phyloP scores from a whole-genome alignment of 1,139 yeast genomes.

The Yamadazyma diospyri region DNA sequence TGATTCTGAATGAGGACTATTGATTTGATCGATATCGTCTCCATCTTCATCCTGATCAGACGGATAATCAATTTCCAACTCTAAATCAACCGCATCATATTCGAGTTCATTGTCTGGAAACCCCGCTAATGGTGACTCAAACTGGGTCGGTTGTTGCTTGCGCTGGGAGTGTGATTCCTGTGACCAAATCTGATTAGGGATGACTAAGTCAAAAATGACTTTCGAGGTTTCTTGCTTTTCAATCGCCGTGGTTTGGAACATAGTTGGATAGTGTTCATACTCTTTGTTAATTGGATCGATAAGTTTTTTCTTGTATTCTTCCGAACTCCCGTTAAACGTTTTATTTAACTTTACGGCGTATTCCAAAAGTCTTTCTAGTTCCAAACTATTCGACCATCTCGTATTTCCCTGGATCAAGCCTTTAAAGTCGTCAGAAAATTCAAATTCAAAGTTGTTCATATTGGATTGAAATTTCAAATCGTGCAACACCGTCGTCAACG shows the following conservation, averaged over 20 bases:
- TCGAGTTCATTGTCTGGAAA: slow-evolving; percentile 1
- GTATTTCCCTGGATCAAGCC: slow-evolving; percentile 13
- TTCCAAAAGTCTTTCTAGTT: slow-evolving; percentile 27
- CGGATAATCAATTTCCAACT: not conserved
- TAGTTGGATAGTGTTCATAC: slow-evolving; percentile 22
- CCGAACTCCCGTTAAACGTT: slow-evolving; percentile 9
- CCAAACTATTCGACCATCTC: slow-evolving; percentile 32
- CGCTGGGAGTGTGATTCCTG: not conserved
- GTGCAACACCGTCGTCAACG: slow-evolving; percentile 58
- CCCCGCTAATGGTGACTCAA: not conserved
- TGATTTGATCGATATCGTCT: too few species aligned
- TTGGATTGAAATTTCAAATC: slow-evolving; percentile 60
- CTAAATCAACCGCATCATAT: slow-evolving; percentile 8
- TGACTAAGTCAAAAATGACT: slow-evolving; percentile 6
- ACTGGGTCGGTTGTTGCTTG: not conserved
- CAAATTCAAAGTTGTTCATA: slow-evolving; percentile 24
- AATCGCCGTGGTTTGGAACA: slow-evolving; percentile 25
- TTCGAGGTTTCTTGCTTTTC: slow-evolving; percentile 12
- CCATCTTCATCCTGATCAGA: not conserved
- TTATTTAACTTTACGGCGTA: slow-evolving; percentile 26
- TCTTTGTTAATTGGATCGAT: slow-evolving; percentile 9
- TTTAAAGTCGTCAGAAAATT: slow-evolving; percentile 7
- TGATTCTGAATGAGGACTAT: too few species aligned
- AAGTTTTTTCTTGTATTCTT: slow-evolving; percentile 15
- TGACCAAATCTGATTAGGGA: slow-evolving; percentile 5